A percentile compares a stretch with the other conserved stretches of the same genome.
Evolutionary conservation across 192 early-diverging fungal species (phyloP).

Genomic region (Backusella westeae): DNA sequence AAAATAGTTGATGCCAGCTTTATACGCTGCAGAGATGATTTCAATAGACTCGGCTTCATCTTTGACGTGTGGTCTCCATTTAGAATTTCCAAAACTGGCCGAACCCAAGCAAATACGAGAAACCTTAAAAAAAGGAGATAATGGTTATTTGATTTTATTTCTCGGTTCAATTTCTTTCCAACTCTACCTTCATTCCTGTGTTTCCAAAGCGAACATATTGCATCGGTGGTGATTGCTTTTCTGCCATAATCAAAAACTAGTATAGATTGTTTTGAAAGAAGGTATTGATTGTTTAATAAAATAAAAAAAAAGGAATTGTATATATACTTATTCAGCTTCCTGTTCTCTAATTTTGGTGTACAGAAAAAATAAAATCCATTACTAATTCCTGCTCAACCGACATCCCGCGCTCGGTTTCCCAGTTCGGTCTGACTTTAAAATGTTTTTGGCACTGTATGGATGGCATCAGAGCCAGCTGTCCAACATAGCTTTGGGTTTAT

Average conservation of each 20-base stretch:
- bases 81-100: conserved; percentile 36
- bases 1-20: conserved; percentile 80
- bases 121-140: conserved; percentile 15
- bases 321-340: not conserved
- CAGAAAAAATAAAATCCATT: not conserved
- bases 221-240: conserved; percentile 42
- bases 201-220: conserved; percentile 71
- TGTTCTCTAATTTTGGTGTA: not conserved
- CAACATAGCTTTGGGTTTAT: too few species aligned
- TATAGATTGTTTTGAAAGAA: not conserved
- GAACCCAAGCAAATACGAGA: conserved; percentile 47
- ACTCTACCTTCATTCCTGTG: conserved; percentile 68
- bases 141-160: not conserved
- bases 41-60: conserved; percentile 40
- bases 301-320: not conserved
- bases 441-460: not conserved
- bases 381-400: not conserved
- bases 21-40: conserved; percentile 54
- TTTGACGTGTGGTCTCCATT: conserved; percentile 43
- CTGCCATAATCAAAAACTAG: not conserved
- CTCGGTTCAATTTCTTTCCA: too few species aligned
- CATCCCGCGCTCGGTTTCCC: not conserved
- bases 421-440: not conserved
- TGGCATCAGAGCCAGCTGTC: not conserved
- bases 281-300: not conserved